Conservation (phyloP, 805 yeast genomes). For the Cyberlindnera subsufficiens region DNA sequence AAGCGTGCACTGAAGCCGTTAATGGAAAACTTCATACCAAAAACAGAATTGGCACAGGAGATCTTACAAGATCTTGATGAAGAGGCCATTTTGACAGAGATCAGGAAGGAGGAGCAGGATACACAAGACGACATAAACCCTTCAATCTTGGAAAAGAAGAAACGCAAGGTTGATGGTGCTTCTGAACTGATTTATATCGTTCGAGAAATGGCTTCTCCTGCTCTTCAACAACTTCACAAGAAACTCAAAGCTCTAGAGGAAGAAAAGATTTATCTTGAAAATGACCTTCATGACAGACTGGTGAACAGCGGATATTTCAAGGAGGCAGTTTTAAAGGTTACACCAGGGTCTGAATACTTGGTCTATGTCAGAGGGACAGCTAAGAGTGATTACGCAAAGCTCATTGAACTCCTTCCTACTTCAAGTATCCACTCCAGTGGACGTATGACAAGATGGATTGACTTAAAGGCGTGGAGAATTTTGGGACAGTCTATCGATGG, state of each 20-base stretch:
- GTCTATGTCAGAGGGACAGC: conserved; percentile 35
- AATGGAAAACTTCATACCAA: conserved; percentile 27
- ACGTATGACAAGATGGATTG: conserved; percentile 38
- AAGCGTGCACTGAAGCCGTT: conserved; percentile 17
- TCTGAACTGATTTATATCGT: conserved; percentile 5
- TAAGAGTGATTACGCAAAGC: conserved; percentile 7
- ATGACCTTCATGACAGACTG: conserved; percentile 11
- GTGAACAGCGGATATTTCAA: conserved; percentile 21
- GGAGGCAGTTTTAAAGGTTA: conserved; percentile 31
- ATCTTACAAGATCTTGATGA: conserved; percentile 39
- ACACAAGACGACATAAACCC: conserved; percentile 9
- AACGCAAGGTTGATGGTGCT: not conserved
- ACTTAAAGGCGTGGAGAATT: conserved; percentile 43
- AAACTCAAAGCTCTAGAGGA: conserved; percentile 1
- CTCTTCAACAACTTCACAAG: conserved; percentile 4
- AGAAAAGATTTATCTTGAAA: conserved; percentile 4
- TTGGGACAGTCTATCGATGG: conserved; percentile 45
- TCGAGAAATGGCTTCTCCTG: conserved; percentile 5
- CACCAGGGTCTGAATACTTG: conserved; percentile 40
- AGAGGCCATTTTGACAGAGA: conserved; percentile 22
- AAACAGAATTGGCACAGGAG: conserved; percentile 33
- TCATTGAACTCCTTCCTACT: conserved; percentile 8
- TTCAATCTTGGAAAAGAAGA: conserved; percentile 7
- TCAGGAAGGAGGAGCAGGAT: conserved; percentile 20
- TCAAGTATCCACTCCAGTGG: conserved; percentile 33